These are phyloP conservation scores for Alternaria sp. DNA, from an alignment of 2,329 filamentous ascomycete genomes.

Conservation along the genomic window DNA sequence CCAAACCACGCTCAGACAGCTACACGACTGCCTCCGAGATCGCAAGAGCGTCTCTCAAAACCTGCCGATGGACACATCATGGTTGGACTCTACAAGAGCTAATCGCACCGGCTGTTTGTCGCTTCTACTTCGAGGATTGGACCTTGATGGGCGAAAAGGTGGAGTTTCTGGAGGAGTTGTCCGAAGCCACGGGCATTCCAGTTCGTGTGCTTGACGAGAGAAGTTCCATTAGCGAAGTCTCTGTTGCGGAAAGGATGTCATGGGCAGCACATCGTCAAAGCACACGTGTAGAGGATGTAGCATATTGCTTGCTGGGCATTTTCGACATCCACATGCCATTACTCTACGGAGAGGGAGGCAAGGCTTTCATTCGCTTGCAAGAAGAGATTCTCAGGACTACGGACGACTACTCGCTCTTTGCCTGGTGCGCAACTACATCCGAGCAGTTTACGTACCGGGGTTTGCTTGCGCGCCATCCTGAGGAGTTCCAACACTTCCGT, in stretches of 20 bases:
- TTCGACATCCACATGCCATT: constrained; percentile 47
- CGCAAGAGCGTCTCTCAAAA: constrained; percentile 26
- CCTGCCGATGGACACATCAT: constrained; percentile 36
- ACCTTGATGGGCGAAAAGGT: constrained; percentile 39
- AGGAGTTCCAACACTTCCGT: constrained; percentile 33
- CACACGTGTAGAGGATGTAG: constrained; percentile 40
- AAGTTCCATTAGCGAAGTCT: constrained; percentile 27
- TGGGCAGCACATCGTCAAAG: constrained; percentile 42
- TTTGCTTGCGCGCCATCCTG: constrained; percentile 35
- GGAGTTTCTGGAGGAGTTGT: constrained; percentile 35
- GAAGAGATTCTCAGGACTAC: constrained; percentile 42
- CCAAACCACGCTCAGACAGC: constrained; percentile 8
- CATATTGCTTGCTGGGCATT: constrained; percentile 44
- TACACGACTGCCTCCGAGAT: constrained; percentile 25
- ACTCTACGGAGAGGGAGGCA: constrained; percentile 42
- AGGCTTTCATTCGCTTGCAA: constrained; percentile 40
- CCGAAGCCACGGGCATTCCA: constrained; percentile 38
- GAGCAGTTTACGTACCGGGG: constrained; percentile 35
- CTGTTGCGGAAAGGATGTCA: constrained; percentile 40
- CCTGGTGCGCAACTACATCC: constrained; percentile 30
- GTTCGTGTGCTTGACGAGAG: constrained; percentile 33
- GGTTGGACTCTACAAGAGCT: constrained; percentile 47
- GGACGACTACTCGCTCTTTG: constrained; percentile 42
- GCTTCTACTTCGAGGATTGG: constrained; percentile 41
- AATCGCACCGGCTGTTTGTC: constrained; percentile 34